Conservation (phyloP, 345 rosid genomes). For the Citropsis articulata region DNA sequence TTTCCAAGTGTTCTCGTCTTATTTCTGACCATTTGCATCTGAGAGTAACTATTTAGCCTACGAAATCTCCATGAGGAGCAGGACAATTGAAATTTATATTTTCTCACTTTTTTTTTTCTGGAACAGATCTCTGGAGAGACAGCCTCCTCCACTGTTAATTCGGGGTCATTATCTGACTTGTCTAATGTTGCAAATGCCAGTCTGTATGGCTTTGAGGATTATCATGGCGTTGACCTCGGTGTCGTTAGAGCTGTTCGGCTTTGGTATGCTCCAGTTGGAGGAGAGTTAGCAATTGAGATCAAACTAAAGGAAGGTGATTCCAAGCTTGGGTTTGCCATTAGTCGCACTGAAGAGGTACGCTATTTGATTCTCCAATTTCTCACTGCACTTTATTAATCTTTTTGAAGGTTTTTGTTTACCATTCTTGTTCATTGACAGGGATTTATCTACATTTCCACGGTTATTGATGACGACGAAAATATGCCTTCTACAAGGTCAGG, state of each 20-base stretch:
- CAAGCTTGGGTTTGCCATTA: slow-evolving; percentile 94
- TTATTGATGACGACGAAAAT: slow-evolving; percentile 57
- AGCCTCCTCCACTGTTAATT: slow-evolving; percentile 78
- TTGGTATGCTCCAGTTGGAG: slow-evolving; percentile 79
- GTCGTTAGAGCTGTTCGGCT: slow-evolving; percentile 93
- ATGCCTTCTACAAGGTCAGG: slow-evolving; percentile 77
- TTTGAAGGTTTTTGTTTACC: neutral
- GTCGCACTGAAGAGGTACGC: slow-evolving; percentile 94
- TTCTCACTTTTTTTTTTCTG: neutral
- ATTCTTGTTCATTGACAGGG: slow-evolving; percentile 45
- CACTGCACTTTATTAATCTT: neutral
- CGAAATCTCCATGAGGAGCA: neutral
- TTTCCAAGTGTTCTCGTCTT: neutral
- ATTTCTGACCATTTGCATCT: neutral
- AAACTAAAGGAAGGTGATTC: slow-evolving; percentile 65
- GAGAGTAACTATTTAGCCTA: neutral
- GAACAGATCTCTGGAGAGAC: slow-evolving; percentile 91
- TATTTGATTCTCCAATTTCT: neutral
- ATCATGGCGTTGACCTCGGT: slow-evolving; percentile 95
- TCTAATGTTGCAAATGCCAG: slow-evolving; percentile 73
- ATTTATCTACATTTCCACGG: slow-evolving; percentile 86
- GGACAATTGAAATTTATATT: neutral
- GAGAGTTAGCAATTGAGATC: slow-evolving; percentile 69
- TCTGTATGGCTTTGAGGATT: slow-evolving; percentile 95
- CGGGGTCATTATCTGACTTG: slow-evolving; percentile 79